phyloP scores from a whole-genome alignment of 768 basidiomycete genomes.

The Kwoniella mangroviensis region DNA sequence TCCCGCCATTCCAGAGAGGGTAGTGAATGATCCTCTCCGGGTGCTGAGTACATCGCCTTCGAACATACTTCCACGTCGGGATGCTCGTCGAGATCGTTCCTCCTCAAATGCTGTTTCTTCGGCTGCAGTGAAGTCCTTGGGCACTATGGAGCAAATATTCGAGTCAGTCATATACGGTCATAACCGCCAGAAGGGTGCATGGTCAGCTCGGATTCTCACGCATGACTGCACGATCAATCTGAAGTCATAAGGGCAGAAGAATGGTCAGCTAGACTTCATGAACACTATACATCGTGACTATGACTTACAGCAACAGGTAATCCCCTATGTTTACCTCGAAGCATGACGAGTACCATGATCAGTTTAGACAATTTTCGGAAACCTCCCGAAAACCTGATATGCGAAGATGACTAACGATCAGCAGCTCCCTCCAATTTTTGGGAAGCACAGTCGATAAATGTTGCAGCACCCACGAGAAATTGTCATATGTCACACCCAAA shows the following conservation, averaged over 20 bases:
- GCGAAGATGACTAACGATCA: background rate
- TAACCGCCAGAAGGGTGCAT: no score
- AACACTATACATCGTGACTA: no score
- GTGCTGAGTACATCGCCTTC: conserved; percentile 23
- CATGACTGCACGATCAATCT: conserved; percentile 58
- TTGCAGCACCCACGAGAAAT: no score
- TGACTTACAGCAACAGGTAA: conserved; percentile 54
- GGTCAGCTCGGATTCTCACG: no score
- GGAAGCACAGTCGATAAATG: no score
- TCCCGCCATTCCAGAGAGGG: conserved; percentile 1
- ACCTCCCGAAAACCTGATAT: conserved; percentile 74
- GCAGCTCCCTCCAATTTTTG: no score
- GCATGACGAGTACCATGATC: conserved; percentile 84
- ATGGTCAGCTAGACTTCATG: no score
- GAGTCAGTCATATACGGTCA: background rate
- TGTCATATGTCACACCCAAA: conserved; percentile 75
- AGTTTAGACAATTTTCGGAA: conserved; percentile 83
- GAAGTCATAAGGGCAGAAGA: background rate
- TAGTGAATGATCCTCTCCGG: conserved; percentile 19
- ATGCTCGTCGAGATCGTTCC: conserved; percentile 45
- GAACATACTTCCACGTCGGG: conserved; percentile 35
- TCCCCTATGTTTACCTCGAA: conserved; percentile 89
- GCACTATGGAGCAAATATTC: conserved; percentile 29
- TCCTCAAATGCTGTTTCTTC: conserved; percentile 56
- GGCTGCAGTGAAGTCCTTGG: conserved; percentile 53